Evolutionary conservation across 495 filamentous ascomycete species (phyloP).

Genomic region (Aspergillus saccharolyticus): DNA sequence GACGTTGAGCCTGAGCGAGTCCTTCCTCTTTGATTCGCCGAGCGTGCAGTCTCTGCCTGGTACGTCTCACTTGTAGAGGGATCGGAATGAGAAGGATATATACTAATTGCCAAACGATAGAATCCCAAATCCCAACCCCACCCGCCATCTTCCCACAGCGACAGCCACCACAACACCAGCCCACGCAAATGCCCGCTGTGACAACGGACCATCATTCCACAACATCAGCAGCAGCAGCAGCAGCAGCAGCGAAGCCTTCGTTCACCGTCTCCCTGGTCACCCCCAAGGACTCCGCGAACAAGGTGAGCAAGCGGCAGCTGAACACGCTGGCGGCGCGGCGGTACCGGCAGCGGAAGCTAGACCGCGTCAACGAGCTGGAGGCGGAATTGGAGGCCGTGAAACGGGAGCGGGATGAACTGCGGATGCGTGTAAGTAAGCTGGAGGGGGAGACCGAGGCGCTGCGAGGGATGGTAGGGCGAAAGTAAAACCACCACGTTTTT

Average conservation of each 20-base stretch:
- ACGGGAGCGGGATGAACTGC: constrained; percentile 60
- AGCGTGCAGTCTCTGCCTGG: constrained; percentile 10
- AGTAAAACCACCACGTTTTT: background rate
- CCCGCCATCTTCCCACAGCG: background rate
- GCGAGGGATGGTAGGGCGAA: constrained; percentile 21
- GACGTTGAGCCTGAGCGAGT: constrained; percentile 1
- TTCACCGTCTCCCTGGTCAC: constrained; percentile 8
- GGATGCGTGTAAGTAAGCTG: constrained; percentile 55
- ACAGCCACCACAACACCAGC: too few relatives aligned
- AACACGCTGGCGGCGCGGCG: constrained; percentile 68
- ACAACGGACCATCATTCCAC: background rate
- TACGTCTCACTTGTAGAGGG: background rate
- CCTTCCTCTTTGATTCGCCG: constrained; percentile 4
- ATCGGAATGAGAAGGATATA: background rate
- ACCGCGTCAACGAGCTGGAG: constrained; percentile 60
- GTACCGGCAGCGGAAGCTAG: constrained; percentile 66
- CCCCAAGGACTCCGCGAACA: constrained; percentile 19
- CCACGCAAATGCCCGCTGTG: constrained; percentile 10
- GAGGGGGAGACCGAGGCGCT: constrained; percentile 55
- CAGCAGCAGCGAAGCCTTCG: background rate
- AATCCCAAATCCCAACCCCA: background rate
- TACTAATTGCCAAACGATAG: background rate
- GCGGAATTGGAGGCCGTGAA: constrained; percentile 53
- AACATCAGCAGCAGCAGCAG: too few relatives aligned
- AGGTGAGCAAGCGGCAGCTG: constrained; percentile 52